Evolutionary conservation across 805 yeast species (phyloP).

Genomic region (Ogataea salicorniae): DNA sequence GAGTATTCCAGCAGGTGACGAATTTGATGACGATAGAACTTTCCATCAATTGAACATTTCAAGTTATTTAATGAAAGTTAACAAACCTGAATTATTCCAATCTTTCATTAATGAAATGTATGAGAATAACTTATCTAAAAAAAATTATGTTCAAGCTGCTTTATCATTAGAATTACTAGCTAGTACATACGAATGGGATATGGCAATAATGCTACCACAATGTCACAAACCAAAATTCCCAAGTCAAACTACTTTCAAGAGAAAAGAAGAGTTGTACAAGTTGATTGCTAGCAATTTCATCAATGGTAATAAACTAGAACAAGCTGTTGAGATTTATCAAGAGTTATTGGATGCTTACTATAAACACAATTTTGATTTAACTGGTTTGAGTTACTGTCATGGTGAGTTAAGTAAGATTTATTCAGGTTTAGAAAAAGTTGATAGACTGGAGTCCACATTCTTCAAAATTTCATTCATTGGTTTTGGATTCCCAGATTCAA

Average conservation of each 20-base stretch:
- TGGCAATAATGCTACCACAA: conserved; percentile 48
- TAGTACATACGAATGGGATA: conserved; percentile 70
- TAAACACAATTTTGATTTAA: conserved; percentile 65
- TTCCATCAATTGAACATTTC: conserved; percentile 73
- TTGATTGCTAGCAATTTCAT: conserved; percentile 65
- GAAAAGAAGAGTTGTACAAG: conserved; percentile 69
- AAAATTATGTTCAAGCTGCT: conserved; percentile 77
- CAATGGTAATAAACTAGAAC: conserved; percentile 69
- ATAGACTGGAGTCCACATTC: conserved; percentile 69
- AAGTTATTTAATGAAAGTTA: conserved; percentile 70
- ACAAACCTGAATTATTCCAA: conserved; percentile 74
- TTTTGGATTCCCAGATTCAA: conserved; percentile 73
- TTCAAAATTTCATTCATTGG: conserved; percentile 81
- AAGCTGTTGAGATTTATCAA: conserved; percentile 73
- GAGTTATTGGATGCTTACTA: conserved; percentile 74
- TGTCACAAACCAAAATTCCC: conserved; percentile 67
- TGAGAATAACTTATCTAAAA: conserved; percentile 53
- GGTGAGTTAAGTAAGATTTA: conserved; percentile 64
- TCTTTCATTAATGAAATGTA: conserved; percentile 74
- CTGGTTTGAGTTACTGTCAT: conserved; percentile 69
- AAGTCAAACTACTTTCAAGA: conserved; percentile 72
- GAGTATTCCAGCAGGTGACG: conserved; percentile 73
- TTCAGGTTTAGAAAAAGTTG: conserved; percentile 58
- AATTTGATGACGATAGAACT: conserved; percentile 82
- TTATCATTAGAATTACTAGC: conserved; percentile 74